Conservation (phyloP, 257 asterid genomes). For the Solanum gracilifrons region DNA sequence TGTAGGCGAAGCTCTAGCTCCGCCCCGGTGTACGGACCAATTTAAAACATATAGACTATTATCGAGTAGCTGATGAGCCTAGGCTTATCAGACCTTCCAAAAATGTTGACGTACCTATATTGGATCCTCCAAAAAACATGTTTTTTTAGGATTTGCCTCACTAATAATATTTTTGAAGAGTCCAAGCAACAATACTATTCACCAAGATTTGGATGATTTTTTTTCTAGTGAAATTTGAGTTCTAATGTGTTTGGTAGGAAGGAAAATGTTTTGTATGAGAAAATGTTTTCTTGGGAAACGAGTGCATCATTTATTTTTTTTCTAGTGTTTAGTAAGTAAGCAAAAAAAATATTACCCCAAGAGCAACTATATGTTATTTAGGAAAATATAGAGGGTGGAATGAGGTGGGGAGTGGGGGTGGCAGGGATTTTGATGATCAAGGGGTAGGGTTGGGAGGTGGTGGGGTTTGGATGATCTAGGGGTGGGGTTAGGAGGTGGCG, state of each 20-base stretch:
- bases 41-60: neutral
- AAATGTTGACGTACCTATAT: accelerated
- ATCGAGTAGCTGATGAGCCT: neutral
- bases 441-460: neutral
- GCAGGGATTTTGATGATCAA: neutral
- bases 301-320: neutral
- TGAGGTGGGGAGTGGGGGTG: neutral
- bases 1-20: neutral
- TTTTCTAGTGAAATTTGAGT: neutral
- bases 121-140: neutral
- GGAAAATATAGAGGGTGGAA: neutral
- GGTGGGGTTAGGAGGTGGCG: no score
- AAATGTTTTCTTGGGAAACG: neutral
- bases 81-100: neutral
- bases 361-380: neutral
- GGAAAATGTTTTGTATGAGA: neutral
- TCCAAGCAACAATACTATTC: neutral
- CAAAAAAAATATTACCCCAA: neutral
- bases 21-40: neutral
- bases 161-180: neutral
- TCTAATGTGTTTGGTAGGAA: neutral
- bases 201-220: neutral
- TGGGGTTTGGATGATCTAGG: no score
- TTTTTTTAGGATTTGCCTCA: neutral
- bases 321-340: neutral